These are phyloP conservation scores for Oemleria cerasiformis DNA, from an alignment of 306 rosid genomes.

Conservation along the genomic window DNA sequence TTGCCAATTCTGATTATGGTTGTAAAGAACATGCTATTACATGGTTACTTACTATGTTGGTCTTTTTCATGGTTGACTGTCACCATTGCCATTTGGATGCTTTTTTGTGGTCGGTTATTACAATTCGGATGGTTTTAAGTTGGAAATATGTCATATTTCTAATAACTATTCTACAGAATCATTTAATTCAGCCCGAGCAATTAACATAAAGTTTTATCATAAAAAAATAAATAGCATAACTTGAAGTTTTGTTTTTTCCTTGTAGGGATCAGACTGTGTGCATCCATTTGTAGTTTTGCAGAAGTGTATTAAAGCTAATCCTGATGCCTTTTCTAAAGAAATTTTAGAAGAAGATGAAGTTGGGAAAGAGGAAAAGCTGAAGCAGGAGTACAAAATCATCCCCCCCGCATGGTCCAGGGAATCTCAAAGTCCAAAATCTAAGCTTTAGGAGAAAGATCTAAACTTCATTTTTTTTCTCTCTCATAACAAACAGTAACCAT, in stretches of 20 bases:
- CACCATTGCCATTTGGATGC: neutral
- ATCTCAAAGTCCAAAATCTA: constrained; percentile 49
- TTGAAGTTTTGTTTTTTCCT: neutral
- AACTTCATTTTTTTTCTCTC: neutral
- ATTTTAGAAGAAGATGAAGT: constrained; percentile 48
- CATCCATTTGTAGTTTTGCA: constrained; percentile 79
- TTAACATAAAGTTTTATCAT: neutral
- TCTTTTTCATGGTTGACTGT: neutral
- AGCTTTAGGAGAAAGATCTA: constrained; percentile 40
- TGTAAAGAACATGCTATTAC: constrained; percentile 2
- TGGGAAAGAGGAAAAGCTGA: constrained; percentile 36
- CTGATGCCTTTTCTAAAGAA: constrained; percentile 70
- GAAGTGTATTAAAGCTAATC: constrained; percentile 86
- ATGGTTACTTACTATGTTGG: constrained; percentile 11
- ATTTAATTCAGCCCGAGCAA: neutral
- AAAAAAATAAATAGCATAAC: neutral
- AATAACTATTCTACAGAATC: neutral
- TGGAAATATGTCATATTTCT: neutral
- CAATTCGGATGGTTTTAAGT: neutral
- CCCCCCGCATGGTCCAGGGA: constrained; percentile 76
- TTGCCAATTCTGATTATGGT: neutral
- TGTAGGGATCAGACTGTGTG: constrained; percentile 90
- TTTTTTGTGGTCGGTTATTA: neutral
- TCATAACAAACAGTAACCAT: neutral
- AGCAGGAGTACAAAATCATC: constrained; percentile 55